phyloP scores from a whole-genome alignment of 23 red algal species.

The Porphyridium purpureum region DNA sequence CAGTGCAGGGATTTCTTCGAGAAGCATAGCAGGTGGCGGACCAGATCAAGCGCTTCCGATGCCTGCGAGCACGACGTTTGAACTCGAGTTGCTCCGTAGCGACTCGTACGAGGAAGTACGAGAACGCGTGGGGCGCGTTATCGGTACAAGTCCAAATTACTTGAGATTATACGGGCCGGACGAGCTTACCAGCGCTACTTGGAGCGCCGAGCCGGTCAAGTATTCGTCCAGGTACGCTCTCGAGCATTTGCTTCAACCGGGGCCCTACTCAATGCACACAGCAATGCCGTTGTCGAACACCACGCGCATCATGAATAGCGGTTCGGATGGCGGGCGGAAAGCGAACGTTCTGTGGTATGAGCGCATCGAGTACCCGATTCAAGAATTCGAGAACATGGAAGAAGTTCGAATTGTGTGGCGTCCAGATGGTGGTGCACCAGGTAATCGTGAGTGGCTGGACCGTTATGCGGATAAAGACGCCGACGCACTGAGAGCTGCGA shows the following conservation, averaged over 20 bases:
- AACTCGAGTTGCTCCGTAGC: no score
- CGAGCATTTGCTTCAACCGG: not conserved
- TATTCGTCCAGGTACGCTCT: not conserved
- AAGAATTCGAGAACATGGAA: conserved; percentile 58
- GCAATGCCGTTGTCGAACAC: not conserved
- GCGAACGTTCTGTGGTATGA: conserved; percentile 68
- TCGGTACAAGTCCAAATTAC: no score
- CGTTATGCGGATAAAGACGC: not conserved
- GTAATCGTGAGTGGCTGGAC: conserved; percentile 5
- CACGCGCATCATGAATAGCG: not conserved
- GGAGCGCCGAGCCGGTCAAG: not conserved
- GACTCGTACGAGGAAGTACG: no score
- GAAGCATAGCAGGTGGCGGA: no score
- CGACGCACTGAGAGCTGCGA: not conserved
- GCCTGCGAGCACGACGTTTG: no score
- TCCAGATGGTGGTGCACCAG: conserved; percentile 20
- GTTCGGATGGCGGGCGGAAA: no score
- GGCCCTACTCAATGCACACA: not conserved
- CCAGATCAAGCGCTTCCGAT: no score
- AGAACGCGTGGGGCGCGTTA: no score
- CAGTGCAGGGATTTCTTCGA: no score
- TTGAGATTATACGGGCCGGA: no score
- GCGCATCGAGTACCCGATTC: conserved; percentile 35
- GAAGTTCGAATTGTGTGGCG: conserved; percentile 73
- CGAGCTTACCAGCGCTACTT: no score